Percentiles rank a stretch among this genome's conserved stretches.
Evolutionary conservation across 2,329 filamentous ascomycete genomes (phyloP).

Genomic region (Monilinia fructicola): DNA sequence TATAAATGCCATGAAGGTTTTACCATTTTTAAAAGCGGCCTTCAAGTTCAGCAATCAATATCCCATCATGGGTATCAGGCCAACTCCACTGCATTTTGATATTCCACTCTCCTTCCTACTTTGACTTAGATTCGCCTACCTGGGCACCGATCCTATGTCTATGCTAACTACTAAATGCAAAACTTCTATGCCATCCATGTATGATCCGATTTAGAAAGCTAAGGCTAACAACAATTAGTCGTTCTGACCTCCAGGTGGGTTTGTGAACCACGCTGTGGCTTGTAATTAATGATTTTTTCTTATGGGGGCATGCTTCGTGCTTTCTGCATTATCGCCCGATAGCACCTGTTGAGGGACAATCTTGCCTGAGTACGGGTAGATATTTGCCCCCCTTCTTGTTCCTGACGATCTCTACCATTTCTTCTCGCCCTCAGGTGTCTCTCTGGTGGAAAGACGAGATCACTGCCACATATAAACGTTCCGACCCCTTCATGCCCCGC

Average conservation of each 20-base stretch:
- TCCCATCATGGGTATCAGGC: conserved; percentile 17
- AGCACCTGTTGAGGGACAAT: conserved; percentile 2
- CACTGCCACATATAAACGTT: conserved; percentile 10
- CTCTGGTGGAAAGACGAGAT: conserved; percentile 9
- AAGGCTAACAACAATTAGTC: not conserved
- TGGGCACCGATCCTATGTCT: not conserved
- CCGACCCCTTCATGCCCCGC: conserved; percentile 12
- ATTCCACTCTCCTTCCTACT: conserved; percentile 5
- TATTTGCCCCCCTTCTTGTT: conserved; percentile 16
- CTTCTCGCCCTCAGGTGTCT: conserved; percentile 10
- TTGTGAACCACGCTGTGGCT: conserved; percentile 8
- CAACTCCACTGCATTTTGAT: conserved; percentile 13
- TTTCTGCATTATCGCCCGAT: not conserved
- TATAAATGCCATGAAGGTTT: conserved; percentile 23
- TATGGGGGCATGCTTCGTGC: not conserved
- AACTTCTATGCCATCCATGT: not conserved
- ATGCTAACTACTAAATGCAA: not conserved
- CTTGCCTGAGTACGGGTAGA: not conserved
- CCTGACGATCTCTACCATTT: conserved; percentile 23
- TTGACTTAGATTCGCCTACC: conserved; percentile 8
- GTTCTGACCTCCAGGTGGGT: not conserved
- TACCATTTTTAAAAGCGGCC: conserved; percentile 22
- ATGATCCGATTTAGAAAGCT: conserved; percentile 4
- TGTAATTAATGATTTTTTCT: conserved; percentile 7
- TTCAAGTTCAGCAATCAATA: conserved; percentile 15